These are phyloP conservation scores for Colletotrichum theobromicola DNA, from an alignment of 2,329 filamentous ascomycete genomes.

Conservation along the genomic window DNA sequence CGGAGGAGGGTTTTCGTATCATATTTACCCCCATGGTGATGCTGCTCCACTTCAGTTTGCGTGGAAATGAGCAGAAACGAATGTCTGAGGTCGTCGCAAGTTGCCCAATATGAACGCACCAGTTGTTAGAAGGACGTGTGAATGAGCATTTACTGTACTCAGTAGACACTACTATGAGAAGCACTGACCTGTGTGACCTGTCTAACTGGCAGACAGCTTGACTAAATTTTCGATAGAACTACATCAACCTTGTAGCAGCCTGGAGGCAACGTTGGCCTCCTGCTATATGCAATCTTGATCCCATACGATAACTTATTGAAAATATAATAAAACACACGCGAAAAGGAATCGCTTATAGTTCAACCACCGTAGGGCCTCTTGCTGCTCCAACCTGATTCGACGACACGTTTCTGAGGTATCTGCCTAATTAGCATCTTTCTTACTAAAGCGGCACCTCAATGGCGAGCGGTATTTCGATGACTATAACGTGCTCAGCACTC, in stretches of 20 bases:
- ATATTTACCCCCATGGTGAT: neutral
- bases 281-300: neutral
- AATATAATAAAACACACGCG: neutral
- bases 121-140: too few species aligned
- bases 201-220: neutral
- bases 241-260: neutral
- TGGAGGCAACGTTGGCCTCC: neutral
- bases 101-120: neutral
- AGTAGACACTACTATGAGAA: neutral
- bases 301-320: neutral
- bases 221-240: neutral
- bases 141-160: too few species aligned
- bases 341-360: neutral
- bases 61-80: neutral
- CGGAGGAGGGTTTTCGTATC: neutral
- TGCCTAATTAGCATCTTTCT: neutral
- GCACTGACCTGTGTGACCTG: too few species aligned
- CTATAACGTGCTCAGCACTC: neutral
- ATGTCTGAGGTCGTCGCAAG: neutral
- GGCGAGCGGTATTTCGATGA: neutral
- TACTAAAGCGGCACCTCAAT: too few species aligned
- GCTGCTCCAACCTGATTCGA: neutral
- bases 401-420: neutral
- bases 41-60: neutral
- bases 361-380: accelerated